Conservation (phyloP, 805 yeast species). For the Isabelozyma gotoi region DNA sequence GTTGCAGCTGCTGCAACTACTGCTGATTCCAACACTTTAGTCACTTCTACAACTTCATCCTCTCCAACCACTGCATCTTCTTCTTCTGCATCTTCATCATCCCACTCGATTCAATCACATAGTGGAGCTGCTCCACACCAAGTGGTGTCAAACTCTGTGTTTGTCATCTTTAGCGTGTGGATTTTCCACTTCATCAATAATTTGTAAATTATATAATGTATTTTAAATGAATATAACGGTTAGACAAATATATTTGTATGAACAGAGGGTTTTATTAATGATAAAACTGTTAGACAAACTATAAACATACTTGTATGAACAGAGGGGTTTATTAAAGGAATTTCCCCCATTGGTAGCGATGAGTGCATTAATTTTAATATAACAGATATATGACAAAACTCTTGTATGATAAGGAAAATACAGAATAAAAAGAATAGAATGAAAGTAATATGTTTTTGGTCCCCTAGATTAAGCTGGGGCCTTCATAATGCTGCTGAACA, state of each 20-base stretch:
- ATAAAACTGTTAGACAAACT: too few species aligned
- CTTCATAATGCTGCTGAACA: constrained; percentile 15
- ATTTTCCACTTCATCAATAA: too few species aligned
- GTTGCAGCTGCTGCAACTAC: neutral
- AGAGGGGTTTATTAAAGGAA: too few species aligned
- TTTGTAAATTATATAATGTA: neutral
- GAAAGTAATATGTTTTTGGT: neutral
- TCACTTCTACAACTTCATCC: constrained; percentile 1
- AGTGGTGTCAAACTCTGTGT: neutral
- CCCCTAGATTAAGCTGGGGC: constrained; percentile 19
- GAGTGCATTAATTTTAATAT: too few species aligned
- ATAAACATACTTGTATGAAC: too few species aligned
- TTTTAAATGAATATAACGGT: neutral
- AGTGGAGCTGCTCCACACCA: neutral
- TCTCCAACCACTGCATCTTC: constrained; percentile 1
- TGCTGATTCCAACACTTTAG: neutral
- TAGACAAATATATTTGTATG: too few species aligned
- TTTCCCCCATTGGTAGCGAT: too few species aligned
- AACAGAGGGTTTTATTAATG: too few species aligned
- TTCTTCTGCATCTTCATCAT: constrained; percentile 1
- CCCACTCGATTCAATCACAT: neutral
- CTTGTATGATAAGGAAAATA: too few species aligned
- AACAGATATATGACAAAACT: too few species aligned
- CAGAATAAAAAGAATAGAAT: neutral
- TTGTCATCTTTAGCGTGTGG: neutral